Conservation (phyloP, 352 stramenopile genomes). For the Phytophthora lateralis region DNA sequence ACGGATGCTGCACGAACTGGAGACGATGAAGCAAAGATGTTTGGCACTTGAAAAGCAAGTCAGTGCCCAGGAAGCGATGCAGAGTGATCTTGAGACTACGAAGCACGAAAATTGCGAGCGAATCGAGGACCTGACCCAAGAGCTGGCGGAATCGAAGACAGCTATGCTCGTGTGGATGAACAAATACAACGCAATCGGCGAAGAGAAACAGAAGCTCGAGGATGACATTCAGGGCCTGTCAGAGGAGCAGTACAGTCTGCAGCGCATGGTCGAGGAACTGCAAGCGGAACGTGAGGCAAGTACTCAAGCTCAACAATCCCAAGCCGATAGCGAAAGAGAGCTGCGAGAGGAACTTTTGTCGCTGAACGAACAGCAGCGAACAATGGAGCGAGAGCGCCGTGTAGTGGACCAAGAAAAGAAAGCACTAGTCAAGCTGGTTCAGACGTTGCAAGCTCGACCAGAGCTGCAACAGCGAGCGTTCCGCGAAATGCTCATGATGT, state of each 20-base stretch:
- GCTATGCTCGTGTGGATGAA: conserved; percentile 76
- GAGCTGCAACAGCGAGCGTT: conserved; percentile 46
- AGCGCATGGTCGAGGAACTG: conserved; percentile 31
- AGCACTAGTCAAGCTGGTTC: conserved; percentile 36
- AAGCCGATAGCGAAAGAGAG: conserved; percentile 9
- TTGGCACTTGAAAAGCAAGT: conserved; percentile 18
- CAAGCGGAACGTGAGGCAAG: conserved; percentile 17
- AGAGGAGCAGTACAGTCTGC: conserved; percentile 41
- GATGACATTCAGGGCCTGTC: conserved; percentile 28
- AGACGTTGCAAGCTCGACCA: conserved; percentile 51
- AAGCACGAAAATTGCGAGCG: conserved; percentile 17
- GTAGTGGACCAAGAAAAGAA: conserved; percentile 30
- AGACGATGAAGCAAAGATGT: conserved; percentile 11
- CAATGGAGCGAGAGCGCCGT: conserved; percentile 23
- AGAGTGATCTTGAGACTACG: conserved; percentile 21
- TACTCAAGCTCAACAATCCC: conserved; percentile 4
- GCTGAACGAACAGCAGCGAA: conserved; percentile 30
- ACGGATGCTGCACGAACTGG: conserved; percentile 25
- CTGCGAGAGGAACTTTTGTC: conserved; percentile 18
- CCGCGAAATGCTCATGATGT: conserved; percentile 45
- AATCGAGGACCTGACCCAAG: conserved; percentile 31
- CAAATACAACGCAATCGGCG: conserved; percentile 52
- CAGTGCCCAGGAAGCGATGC: conserved; percentile 6
- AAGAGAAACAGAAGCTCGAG: conserved; percentile 44
- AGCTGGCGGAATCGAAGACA: conserved; percentile 60